Conservation (phyloP, 1,284 basidiomycete genomes). For the Pholiota adiposa region DNA sequence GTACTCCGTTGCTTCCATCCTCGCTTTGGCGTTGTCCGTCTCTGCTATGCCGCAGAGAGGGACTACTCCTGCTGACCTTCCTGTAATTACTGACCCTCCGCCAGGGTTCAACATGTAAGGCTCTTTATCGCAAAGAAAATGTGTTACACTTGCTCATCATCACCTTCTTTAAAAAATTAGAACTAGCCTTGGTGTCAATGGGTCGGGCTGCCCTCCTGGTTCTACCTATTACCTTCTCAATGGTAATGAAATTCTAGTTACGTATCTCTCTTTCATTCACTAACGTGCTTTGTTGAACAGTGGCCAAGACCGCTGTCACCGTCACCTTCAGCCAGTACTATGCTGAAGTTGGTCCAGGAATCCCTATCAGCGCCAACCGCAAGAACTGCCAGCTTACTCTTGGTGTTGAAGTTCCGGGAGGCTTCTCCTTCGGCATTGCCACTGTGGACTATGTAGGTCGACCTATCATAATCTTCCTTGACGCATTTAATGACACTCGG, state of each 20-base stretch:
- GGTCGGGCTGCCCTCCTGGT: slow-evolving; percentile 29
- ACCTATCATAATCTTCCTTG: no score
- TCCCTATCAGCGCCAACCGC: slow-evolving; percentile 27
- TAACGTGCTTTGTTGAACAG: slow-evolving; percentile 8
- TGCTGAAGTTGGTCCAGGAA: slow-evolving; percentile 31
- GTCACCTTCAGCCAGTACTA: slow-evolving; percentile 32
- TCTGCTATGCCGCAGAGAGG: slow-evolving; percentile 15
- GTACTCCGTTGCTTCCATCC: neutral
- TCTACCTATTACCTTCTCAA: slow-evolving; percentile 24
- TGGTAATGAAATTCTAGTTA: slow-evolving; percentile 2
- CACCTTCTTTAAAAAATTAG: slow-evolving; percentile 5
- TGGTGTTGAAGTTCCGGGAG: slow-evolving; percentile 29
- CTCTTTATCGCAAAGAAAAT: neutral
- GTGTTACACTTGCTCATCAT: neutral
- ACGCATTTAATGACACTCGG: no score
- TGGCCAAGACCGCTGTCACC: slow-evolving; percentile 27
- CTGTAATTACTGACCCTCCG: slow-evolving; percentile 22
- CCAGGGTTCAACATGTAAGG: slow-evolving; percentile 28
- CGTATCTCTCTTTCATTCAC: neutral
- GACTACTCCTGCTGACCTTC: neutral
- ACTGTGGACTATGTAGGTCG: slow-evolving; percentile 30
- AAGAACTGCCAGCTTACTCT: slow-evolving; percentile 32
- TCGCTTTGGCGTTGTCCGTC: slow-evolving; percentile 8
- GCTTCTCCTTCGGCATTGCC: slow-evolving; percentile 32
- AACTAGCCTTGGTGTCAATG: slow-evolving; percentile 27